Percentiles rank a stretch among this genome's conserved stretches.
Conservation (phyloP, 495 filamentous ascomycete genomes). For the Aspergillus ellipticus region DNA sequence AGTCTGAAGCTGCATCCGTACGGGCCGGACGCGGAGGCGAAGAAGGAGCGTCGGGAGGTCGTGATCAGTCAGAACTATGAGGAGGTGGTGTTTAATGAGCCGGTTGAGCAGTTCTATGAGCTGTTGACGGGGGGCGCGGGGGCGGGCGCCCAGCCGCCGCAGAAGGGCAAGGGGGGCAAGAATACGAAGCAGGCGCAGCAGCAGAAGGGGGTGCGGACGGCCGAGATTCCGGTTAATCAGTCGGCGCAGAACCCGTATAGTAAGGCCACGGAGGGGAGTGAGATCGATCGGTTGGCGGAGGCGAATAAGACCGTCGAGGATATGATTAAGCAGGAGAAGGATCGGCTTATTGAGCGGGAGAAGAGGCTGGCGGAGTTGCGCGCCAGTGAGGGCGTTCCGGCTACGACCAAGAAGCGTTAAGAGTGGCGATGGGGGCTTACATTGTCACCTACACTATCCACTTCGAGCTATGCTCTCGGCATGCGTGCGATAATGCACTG, state of each 20-base stretch:
- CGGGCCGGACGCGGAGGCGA: slow-evolving; percentile 72
- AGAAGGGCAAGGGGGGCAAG: slow-evolving; percentile 44
- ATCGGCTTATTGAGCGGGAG: slow-evolving; percentile 58
- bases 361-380: slow-evolving; percentile 60
- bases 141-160: slow-evolving; percentile 38
- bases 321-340: slow-evolving; percentile 65
- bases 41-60: slow-evolving; percentile 59
- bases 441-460: too few species aligned
- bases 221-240: slow-evolving; percentile 64
- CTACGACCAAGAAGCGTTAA: slow-evolving; percentile 43
- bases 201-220: slow-evolving; percentile 55
- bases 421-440: not conserved
- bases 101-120: slow-evolving; percentile 83
- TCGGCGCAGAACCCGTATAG: slow-evolving; percentile 69
- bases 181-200: slow-evolving; percentile 44
- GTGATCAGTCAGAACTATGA: slow-evolving; percentile 79
- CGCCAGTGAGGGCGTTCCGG: slow-evolving; percentile 48
- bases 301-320: slow-evolving; percentile 66
- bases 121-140: slow-evolving; percentile 61
- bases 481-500: too few species aligned
- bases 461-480: not conserved
- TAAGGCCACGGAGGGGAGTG: slow-evolving; percentile 65
- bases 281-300: slow-evolving; percentile 55
- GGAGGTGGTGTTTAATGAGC: slow-evolving; percentile 94
- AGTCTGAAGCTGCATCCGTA: slow-evolving; percentile 89